Base-by-base conservation (phyloP, 2,329 filamentous ascomycete species). In the Alternaria infectoria region DNA sequence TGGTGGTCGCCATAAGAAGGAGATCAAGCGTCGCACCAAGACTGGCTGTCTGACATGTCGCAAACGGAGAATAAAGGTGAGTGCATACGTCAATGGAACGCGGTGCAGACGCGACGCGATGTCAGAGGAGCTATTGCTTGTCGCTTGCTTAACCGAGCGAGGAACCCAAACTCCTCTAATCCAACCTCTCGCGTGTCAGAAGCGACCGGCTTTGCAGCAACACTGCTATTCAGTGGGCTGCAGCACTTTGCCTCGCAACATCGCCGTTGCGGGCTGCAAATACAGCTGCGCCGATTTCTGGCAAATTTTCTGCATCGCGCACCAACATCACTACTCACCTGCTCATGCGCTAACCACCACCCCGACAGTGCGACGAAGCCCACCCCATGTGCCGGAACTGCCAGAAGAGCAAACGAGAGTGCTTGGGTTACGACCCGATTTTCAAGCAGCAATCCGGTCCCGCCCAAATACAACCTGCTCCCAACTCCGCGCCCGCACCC, bases 361-460 rank as follows among this genome's bases (percentile, higher is more conserved):
- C 46, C 49, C 71, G 65, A 70, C 79, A 97, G 96, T 99, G 96
- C 83, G 96, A 98, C 87, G 96, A 99, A 85, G 90, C 89, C 65
- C 93, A 97, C 81, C 96, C 96, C 21, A 90, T 91, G 64, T 99
- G 96, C 85, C 90, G 93, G 82, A 93, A 96, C 77, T 96, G 92
- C 83, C 90, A 91, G 77, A 96, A 96, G 80, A 93, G 91, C 71
- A 96, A 95, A 82, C 91, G 92, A 75, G 92, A 95, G 74, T 96
- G 92, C 76, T 79, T 93, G 52, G 92, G 92, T 59, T 96, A 96
- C 87, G 92, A 96, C 75, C 92, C 92, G 40, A 92, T 95, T 74
- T 96, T 95, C 83, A 92, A 93, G 81, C 87, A 90, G 67, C 88
- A 90, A 73, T 82, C 86, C 49, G 88, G 89, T 57, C 91, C 91